Conservation (phyloP, 2,329 filamentous ascomycete genomes). For the Penicillium sp. region DNA sequence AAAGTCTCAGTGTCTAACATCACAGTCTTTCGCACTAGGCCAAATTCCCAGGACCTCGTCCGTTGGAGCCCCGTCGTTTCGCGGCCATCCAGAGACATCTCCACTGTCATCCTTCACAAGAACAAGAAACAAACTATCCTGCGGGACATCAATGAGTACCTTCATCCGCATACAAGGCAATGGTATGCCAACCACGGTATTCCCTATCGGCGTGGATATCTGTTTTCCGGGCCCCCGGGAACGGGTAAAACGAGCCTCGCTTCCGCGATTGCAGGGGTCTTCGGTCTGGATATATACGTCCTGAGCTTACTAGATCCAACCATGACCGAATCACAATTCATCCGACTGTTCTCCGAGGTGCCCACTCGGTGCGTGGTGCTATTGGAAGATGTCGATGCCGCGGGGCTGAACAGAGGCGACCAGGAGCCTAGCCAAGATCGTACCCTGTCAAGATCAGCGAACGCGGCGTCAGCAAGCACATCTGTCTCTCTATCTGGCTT, state of each 20-base stretch:
- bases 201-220: conserved; percentile 71
- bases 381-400: conserved; percentile 68
- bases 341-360: conserved; percentile 56
- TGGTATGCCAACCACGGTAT: conserved; percentile 78
- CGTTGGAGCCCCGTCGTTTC: background rate
- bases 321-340: background rate
- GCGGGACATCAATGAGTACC: conserved; percentile 72
- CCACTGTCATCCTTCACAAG: background rate
- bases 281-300: background rate
- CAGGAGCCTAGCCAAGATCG: background rate
- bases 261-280: background rate
- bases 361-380: conserved; percentile 65
- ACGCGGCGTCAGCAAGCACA: background rate
- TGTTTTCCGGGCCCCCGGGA: conserved; percentile 61
- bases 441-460: background rate
- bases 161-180: conserved; percentile 62
- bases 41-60: background rate
- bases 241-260: background rate
- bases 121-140: conserved; percentile 65
- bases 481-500: conserved; percentile 66
- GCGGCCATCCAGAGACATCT: background rate
- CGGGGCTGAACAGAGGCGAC: conserved; percentile 49
- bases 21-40: background rate
- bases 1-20: background rate
- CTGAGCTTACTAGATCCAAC: background rate